Conservation (phyloP, 331 rosid species). For the Rhamnella rubrinervis region DNA sequence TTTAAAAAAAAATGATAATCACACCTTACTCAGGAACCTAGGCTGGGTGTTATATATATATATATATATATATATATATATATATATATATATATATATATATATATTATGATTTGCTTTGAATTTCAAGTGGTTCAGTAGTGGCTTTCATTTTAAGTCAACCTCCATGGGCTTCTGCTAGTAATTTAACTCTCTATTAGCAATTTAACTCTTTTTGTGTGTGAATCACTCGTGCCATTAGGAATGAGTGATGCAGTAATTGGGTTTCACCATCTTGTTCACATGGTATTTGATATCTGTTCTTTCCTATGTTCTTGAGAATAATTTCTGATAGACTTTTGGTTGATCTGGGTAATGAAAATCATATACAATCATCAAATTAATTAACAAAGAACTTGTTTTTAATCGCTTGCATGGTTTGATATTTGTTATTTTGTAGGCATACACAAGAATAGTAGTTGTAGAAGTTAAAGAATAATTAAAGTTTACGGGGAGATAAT, state of each 20-base stretch:
- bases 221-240: no score
- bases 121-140: no score
- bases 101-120: no score
- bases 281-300: constrained; percentile 1
- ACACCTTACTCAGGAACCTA: no score
- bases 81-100: no score
- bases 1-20: no score
- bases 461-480: constrained; percentile 25
- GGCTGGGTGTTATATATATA: no score
- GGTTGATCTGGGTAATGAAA: not conserved
- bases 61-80: no score
- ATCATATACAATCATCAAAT: not conserved
- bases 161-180: no score
- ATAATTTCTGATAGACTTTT: not conserved
- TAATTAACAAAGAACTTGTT: not conserved
- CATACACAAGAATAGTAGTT: constrained; percentile 33
- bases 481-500: not conserved
- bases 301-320: not conserved
- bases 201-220: no score
- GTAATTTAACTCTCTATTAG: no score
- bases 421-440: constrained; percentile 22
- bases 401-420: not conserved
- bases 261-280: constrained; percentile 1
- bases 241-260: not conserved
- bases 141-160: no score